Evolutionary conservation across 768 basidiomycete genomes (phyloP).

Genomic region (Macrolepiota albuminosa): DNA sequence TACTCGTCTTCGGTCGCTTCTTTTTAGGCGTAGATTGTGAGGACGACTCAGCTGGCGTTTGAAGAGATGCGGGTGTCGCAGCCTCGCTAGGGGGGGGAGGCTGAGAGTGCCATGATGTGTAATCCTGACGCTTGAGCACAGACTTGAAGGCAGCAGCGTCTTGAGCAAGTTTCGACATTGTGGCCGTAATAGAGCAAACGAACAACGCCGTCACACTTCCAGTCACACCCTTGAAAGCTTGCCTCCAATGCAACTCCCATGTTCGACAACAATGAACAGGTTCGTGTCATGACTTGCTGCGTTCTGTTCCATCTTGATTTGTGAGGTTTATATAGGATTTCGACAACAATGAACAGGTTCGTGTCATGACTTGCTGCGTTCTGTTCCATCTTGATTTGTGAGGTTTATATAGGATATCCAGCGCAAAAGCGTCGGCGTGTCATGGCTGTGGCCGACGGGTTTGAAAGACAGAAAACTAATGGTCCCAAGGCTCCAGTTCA

Average conservation of each 20-base stretch:
- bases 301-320: neutral
- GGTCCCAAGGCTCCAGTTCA: constrained; percentile 9
- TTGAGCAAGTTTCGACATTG: constrained; percentile 66
- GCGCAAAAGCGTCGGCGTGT: constrained; percentile 16
- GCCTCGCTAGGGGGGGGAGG: constrained; percentile 28
- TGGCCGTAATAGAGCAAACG: constrained; percentile 13
- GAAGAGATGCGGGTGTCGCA: constrained; percentile 14
- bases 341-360: constrained; percentile 6
- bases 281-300: neutral
- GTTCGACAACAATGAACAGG: constrained; percentile 8
- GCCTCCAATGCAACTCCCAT: constrained; percentile 1
- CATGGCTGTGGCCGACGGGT: constrained; percentile 16
- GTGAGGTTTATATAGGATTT: constrained; percentile 5
- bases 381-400: neutral
- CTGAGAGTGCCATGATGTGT: constrained; percentile 72
- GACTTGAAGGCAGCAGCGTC: constrained; percentile 71
- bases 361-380: neutral
- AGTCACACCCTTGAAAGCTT: constrained; percentile 11
- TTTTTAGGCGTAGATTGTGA: constrained; percentile 38
- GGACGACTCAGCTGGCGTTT: constrained; percentile 16
- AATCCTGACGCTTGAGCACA: constrained; percentile 60
- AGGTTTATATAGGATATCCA: constrained; percentile 7
- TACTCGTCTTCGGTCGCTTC: constrained; percentile 67
- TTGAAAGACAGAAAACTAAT: constrained; percentile 9
- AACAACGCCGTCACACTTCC: constrained; percentile 5